Evolutionary conservation across 306 rosid genomes (phyloP).

Genomic region (Lagenaria siceraria): DNA sequence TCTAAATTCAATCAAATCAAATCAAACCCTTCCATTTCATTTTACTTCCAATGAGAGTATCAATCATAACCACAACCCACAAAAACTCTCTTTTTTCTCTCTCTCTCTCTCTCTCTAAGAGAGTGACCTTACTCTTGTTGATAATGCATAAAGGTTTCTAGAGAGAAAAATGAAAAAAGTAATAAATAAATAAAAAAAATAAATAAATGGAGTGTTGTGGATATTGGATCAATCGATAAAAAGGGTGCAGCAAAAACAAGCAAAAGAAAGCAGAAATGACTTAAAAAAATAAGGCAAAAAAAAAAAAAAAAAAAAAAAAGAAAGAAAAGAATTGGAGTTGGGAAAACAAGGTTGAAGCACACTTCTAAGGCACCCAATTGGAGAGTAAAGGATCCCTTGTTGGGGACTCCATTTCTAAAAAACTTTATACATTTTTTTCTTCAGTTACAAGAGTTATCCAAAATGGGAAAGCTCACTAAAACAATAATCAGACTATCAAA

Average conservation of each 20-base stretch:
- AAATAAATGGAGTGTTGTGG: background rate
- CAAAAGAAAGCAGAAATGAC: background rate
- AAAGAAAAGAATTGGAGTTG: background rate
- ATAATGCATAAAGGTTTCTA: background rate
- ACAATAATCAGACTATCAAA: background rate
- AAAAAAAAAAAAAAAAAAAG: too few species aligned
- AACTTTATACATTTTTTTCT: slow-evolving; percentile 22
- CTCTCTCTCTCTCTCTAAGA: background rate
- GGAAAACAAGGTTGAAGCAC: slow-evolving; percentile 13
- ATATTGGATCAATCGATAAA: background rate
- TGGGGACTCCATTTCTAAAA: slow-evolving; percentile 14
- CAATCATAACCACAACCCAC: background rate
- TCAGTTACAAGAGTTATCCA: slow-evolving; percentile 36
- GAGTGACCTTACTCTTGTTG: background rate
- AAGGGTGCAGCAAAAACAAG: background rate
- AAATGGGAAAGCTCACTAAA: slow-evolving; percentile 12
- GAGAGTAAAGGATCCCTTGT: slow-evolving; percentile 27
- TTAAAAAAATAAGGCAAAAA: too few species aligned
- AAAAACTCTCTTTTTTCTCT: background rate
- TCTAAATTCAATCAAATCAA: background rate
- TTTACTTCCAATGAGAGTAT: background rate
- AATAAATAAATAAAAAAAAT: too few species aligned
- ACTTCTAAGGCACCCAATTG: slow-evolving; percentile 72
- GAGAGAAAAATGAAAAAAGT: background rate
- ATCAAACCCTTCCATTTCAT: background rate